Conservation (phyloP, 768 basidiomycete species). For the Lyophyllum atratum region DNA sequence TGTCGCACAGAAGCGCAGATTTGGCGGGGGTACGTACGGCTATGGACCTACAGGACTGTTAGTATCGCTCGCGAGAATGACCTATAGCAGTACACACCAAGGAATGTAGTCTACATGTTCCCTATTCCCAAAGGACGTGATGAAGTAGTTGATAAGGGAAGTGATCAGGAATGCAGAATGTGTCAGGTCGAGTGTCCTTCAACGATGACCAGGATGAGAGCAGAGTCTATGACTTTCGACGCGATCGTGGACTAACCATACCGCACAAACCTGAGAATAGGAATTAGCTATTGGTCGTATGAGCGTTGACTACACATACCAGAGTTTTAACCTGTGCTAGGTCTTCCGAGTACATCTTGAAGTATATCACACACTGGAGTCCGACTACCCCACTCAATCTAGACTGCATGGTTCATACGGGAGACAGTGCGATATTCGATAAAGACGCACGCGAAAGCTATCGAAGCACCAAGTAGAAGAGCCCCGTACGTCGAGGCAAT, state of each 20-base stretch:
- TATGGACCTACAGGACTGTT: conserved; percentile 13
- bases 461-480: conserved; percentile 22
- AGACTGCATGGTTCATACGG: background rate
- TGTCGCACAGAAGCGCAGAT: background rate
- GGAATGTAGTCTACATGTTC: conserved; percentile 13
- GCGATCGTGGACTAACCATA: conserved; percentile 7
- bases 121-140: conserved; percentile 20
- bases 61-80: background rate
- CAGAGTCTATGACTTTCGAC: background rate
- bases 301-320: conserved; percentile 10
- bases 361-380: conserved; percentile 26
- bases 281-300: background rate
- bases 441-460: conserved; percentile 22
- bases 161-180: conserved; percentile 22
- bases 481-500: conserved; percentile 17
- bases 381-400: conserved; percentile 26
- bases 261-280: conserved; percentile 9
- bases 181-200: conserved; percentile 21
- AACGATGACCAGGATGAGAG: background rate
- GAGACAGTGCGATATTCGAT: background rate
- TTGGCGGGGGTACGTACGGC: conserved; percentile 5
- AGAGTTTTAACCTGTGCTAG: conserved; percentile 15
- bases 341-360: conserved; percentile 26
- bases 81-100: conserved; percentile 15
- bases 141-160: conserved; percentile 23